phyloP scores from a whole-genome alignment of 768 basidiomycete genomes.

The Pleurotus platypus region DNA sequence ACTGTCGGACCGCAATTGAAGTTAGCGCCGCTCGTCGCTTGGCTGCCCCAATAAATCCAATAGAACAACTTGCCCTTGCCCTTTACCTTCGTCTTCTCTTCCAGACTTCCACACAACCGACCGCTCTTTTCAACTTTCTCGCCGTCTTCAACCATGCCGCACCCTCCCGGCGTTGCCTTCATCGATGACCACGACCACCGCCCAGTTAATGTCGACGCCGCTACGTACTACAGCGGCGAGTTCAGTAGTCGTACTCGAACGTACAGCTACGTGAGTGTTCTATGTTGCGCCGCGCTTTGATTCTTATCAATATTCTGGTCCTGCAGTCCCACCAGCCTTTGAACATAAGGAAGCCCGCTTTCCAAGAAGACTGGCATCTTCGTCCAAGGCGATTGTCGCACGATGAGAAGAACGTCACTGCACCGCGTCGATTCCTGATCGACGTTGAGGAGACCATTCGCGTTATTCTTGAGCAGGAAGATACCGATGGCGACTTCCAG shows the following conservation, averaged over 20 bases:
- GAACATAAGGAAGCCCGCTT: slow-evolving; percentile 71
- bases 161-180: slow-evolving; percentile 64
- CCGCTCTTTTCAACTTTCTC: slow-evolving; percentile 5
- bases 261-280: slow-evolving; percentile 71
- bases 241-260: slow-evolving; percentile 80
- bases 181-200: slow-evolving; percentile 54
- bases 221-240: slow-evolving; percentile 81
- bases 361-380: slow-evolving; percentile 73
- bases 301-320: slow-evolving; percentile 10
- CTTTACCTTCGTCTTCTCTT: neutral
- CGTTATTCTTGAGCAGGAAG: slow-evolving; percentile 94
- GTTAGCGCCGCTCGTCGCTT: slow-evolving; percentile 7
- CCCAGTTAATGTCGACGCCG: slow-evolving; percentile 62
- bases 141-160: slow-evolving; percentile 57
- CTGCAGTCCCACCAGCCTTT: slow-evolving; percentile 67
- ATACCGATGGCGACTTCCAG: slow-evolving; percentile 95
- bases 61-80: neutral
- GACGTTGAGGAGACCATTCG: slow-evolving; percentile 98
- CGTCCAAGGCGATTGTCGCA: slow-evolving; percentile 84
- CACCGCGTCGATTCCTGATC: slow-evolving; percentile 87
- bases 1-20: neutral
- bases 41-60: slow-evolving; percentile 2
- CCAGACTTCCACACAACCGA: neutral
- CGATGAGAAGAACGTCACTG: slow-evolving; percentile 81
- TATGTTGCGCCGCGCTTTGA: slow-evolving; percentile 4